Evolutionary conservation across 163 green algal genomes (phyloP).

Genomic region (Smithsoniella earleae): DNA sequence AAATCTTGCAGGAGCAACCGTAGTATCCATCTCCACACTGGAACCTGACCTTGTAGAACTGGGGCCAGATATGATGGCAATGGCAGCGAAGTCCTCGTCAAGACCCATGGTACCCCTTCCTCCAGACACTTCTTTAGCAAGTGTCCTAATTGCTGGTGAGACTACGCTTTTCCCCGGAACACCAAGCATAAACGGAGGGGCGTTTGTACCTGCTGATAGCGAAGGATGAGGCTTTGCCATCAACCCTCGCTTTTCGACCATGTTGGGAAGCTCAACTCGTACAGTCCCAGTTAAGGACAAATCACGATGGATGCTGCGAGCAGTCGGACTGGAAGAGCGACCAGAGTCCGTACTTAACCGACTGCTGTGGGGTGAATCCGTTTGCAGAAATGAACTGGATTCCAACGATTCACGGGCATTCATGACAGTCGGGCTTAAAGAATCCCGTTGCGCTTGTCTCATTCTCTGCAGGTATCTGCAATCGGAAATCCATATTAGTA

Average conservation of each 20-base stretch:
- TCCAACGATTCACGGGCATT: too few species aligned
- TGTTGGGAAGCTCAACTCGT: not conserved
- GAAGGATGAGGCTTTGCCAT: constrained; percentile 6
- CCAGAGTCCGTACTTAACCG: not conserved
- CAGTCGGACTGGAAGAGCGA: not conserved
- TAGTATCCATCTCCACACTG: not conserved
- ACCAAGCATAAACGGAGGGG: not conserved
- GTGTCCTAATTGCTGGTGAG: not conserved
- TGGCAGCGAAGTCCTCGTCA: not conserved
- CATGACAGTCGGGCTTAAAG: not conserved
- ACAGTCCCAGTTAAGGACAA: not conserved
- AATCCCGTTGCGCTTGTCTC: not conserved
- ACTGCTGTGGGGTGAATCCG: not conserved
- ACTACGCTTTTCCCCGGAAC: not conserved
- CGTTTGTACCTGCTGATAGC: too few species aligned
- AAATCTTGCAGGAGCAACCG: not conserved
- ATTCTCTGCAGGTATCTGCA: constrained; percentile 15
- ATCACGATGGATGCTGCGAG: not conserved
- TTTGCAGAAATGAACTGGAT: not conserved
- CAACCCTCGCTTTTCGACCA: constrained; percentile 5
- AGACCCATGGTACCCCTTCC: not conserved
- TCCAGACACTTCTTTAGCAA: not conserved
- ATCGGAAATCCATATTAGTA: not conserved
- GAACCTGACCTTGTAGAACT: not conserved
- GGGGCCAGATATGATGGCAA: not conserved